Conservation (phyloP, 1,284 basidiomycete species). For the Austropuccinia psidii region DNA sequence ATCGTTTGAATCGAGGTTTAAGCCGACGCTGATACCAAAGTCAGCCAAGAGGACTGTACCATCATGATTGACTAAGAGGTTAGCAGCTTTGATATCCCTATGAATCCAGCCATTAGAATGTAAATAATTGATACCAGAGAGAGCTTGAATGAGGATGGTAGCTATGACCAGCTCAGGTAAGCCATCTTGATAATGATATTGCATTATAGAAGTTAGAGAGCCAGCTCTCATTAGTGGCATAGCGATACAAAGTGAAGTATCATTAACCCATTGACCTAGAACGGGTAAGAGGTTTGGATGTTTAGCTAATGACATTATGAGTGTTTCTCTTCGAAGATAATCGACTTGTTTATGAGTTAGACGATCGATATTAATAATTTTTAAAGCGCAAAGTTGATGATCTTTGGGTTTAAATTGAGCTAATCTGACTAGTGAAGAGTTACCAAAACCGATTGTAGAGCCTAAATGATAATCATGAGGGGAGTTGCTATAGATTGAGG, state of each 20-base stretch:
- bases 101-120: conserved; percentile 84
- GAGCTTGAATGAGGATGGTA: conserved; percentile 70
- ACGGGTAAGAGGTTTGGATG: conserved; percentile 84
- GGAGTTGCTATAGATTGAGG: conserved; percentile 64
- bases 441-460: conserved; percentile 59
- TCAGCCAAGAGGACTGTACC: conserved; percentile 82
- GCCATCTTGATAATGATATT: conserved; percentile 70
- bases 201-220: conserved; percentile 76
- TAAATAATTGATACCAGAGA: conserved; percentile 76
- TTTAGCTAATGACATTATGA: conserved; percentile 85
- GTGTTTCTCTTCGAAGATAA: conserved; percentile 67
- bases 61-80: conserved; percentile 56
- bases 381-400: conserved; percentile 63
- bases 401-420: conserved; percentile 57
- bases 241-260: conserved; percentile 74
- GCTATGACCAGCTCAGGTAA: conserved; percentile 77
- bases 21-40: conserved; percentile 62
- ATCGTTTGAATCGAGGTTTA: neutral
- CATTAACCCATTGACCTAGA: conserved; percentile 76
- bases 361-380: conserved; percentile 76
- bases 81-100: conserved; percentile 80
- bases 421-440: conserved; percentile 74
- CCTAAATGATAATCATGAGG: conserved; percentile 43
- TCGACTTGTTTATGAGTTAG: conserved; percentile 47
- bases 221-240: conserved; percentile 81